A percentile compares a stretch with the other conserved stretches of the same genome.
phyloP scores from a whole-genome alignment of 345 rosid genomes.

The Eucalyptus paniculata region DNA sequence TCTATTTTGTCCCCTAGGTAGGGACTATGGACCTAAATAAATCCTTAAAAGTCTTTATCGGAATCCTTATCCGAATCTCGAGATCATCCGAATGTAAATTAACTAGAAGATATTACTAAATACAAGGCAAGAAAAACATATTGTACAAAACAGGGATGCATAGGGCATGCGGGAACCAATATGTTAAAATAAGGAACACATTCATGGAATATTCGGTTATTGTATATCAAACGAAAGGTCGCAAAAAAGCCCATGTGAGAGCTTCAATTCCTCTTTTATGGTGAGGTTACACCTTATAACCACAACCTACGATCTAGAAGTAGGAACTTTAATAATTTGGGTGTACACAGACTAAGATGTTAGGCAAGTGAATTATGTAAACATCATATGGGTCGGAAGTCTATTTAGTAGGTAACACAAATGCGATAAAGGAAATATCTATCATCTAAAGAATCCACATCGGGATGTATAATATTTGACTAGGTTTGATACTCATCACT shows the following conservation, averaged over 20 bases:
- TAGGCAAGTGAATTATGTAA: neutral
- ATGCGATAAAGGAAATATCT: neutral
- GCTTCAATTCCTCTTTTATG: neutral
- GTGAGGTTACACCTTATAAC: neutral
- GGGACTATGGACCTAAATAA: neutral
- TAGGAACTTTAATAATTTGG: neutral
- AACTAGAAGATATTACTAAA: neutral
- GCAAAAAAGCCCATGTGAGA: neutral
- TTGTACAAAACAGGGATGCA: fast-evolving
- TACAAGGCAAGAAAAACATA: too few relatives aligned
- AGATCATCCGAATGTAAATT: too few relatives aligned
- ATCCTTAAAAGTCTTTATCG: neutral
- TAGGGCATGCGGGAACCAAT: fast-evolving
- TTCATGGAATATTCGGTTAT: fast-evolving
- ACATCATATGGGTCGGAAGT: neutral
- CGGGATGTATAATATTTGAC: neutral
- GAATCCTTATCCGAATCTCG: too few relatives aligned
- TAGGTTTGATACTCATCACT: neutral
- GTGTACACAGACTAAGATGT: neutral
- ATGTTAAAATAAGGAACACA: neutral
- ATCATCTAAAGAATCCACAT: neutral
- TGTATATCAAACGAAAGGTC: too few relatives aligned
- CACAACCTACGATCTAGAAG: neutral
- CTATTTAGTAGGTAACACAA: neutral
- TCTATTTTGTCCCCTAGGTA: neutral